phyloP scores from a whole-genome alignment of 1,139 yeast genomes.

The Yamadazyma dendronema region DNA sequence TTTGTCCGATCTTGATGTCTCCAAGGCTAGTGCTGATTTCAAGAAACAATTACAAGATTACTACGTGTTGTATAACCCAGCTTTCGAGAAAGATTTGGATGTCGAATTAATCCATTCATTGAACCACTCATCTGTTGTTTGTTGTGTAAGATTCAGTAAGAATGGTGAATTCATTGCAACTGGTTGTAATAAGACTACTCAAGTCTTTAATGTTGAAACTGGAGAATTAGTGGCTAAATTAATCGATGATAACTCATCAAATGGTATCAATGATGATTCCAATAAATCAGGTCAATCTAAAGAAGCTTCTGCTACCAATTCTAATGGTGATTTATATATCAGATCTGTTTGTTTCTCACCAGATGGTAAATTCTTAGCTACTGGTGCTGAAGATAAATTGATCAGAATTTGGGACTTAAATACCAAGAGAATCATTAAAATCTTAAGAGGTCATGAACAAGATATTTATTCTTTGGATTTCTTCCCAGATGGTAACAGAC shows the following conservation, averaged over 20 bases:
- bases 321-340: constrained; percentile 81
- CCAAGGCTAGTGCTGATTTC: constrained; percentile 72
- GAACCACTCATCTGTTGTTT: constrained; percentile 91
- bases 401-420: constrained; percentile 96
- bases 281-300: constrained; percentile 24
- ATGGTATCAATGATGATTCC: constrained; percentile 34
- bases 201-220: constrained; percentile 87
- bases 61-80: constrained; percentile 89
- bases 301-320: constrained; percentile 32
- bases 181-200: constrained; percentile 95
- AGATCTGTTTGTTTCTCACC: constrained; percentile 97
- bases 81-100: constrained; percentile 65
- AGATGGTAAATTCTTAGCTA: constrained; percentile 91
- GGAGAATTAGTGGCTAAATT: constrained; percentile 88
- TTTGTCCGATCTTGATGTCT: constrained; percentile 77
- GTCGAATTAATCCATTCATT: constrained; percentile 87
- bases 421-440: constrained; percentile 81
- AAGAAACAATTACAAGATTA: constrained; percentile 86
- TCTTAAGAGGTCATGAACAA: constrained; percentile 94
- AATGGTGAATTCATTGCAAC: constrained; percentile 95
- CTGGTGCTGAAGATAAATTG: constrained; percentile 97
- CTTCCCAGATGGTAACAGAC: constrained; percentile 91
- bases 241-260: constrained; percentile 69
- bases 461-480: constrained; percentile 95
- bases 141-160: constrained; percentile 91